Evolutionary conservation across 371 early-diverging fungal genomes (phyloP), one percentile per base, ranked within the genome.

Genomic region (Mucor racemosus): DNA sequence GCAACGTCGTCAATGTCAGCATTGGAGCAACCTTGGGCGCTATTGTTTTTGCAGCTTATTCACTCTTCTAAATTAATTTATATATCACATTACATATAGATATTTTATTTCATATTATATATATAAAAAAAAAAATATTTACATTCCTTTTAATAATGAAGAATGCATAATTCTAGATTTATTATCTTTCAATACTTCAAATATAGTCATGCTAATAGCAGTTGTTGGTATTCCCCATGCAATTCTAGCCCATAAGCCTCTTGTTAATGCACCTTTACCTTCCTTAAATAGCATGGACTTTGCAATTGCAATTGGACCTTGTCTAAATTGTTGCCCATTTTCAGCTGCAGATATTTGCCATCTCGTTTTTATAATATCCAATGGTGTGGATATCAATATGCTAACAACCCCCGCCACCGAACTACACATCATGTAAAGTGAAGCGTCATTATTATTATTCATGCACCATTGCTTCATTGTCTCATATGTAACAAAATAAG

Each of bases 291-390:
- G 85, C 87, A 93, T 86, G 2, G 86, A 75, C 31, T 68, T 67
- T 0, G 84, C 82, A 26, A 92, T 87, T 5, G 61, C 60, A 5
- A 73, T 6, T 4, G 77, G 76, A 2, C 77, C 70, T 34, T 55
- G 61, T 53, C 69, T 79, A 72, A 65, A 76, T 21, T 53, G 46
- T 33, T 65, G 58, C 17, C 79, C 78, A 44, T 78, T 72, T 13
- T 83, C 77, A 17, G 76, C 69, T 3, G 73, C 76, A 4, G 86
- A 84, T 14, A 90, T 80, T 66, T 95, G 95, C 83, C 91, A 89
- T 6, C 94, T 83, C 33, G 95, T 95, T 68, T 93, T 93, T 44
- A 94, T 85, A n/a, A 93, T 87, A 69, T 95, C 95, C 2, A 91
- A 71, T 0, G 87, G 83, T 36, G 93, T 94, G 2, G 90, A 88